Base-by-base conservation (phyloP, 805 yeast species). In the Lipomyces spencermartinsiae region DNA sequence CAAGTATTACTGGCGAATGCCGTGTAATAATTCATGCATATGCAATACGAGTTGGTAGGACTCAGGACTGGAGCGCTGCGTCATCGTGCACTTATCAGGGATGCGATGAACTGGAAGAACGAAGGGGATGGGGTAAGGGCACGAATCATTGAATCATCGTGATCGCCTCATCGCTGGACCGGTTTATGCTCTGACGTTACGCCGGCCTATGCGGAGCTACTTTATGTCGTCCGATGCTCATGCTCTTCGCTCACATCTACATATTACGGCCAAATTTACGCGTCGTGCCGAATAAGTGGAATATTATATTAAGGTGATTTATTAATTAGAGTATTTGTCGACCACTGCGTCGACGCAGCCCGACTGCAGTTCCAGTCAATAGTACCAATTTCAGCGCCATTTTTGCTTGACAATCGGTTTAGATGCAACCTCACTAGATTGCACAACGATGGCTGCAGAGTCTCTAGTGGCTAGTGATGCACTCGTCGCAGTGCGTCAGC, bases 71-170 rank as follows among this genome's bases (percentile, higher is more conserved):
- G 12, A 37, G 43, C 43, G 43, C 43, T 10, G 10, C 9, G 10
- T 10, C 14, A 35, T 14, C 43, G 16, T 37, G n/a, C n/a, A n/a
- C n/a, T n/a, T n/a, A n/a, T n/a, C n/a, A n/a, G n/a, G n/a, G n/a
- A n/a, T n/a, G n/a, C n/a, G 16, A 37, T 37, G 43, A 16, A 16
- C 43, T 12, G 12, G 6, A 6, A 10, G 12, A 1, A 35, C 39
- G 43, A 2, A 10, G 49, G 49, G 49, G 49, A 19, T 43, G 49
- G 49, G 49, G 49, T 43, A 43, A 43, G 49, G 49, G 49, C 49
- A 43, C 49, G 16, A n/a, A 16, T 19, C 16, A n/a, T 37, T 35
- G 12, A 10, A 10, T 4, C 39, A 35, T 10, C 39, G 39, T 1
- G 39, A 35, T 35, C 39, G 39, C 39, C 43, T 37, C 43, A 37